Conservation (phyloP, 148 eudicot species). For the Amaranthus cruentus region DNA sequence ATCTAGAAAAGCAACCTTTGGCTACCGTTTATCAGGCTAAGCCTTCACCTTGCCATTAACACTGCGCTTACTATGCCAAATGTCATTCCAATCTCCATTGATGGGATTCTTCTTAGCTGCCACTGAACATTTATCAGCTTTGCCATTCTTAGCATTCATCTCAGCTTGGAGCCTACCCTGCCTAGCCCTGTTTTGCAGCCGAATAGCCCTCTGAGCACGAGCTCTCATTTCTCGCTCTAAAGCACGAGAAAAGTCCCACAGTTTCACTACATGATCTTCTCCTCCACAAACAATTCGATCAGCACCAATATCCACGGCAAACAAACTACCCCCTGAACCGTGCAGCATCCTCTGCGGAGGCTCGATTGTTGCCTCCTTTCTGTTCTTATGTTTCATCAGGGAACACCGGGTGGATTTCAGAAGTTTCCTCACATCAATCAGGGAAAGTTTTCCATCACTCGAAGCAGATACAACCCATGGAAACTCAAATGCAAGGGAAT, state of each 20-base stretch:
- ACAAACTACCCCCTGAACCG: conserved; percentile 68
- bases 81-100: conserved; percentile 53
- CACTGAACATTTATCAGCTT: conserved; percentile 58
- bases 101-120: conserved; percentile 70
- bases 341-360: conserved; percentile 97
- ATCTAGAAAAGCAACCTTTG: conserved; percentile 2
- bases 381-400: conserved; percentile 26
- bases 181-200: conserved; percentile 86
- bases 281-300: conserved; percentile 92
- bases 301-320: conserved; percentile 68
- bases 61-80: conserved; percentile 63
- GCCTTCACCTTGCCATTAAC: conserved; percentile 74
- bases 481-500: conserved; percentile 90
- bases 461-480: conserved; percentile 98
- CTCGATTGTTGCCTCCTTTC: conserved; percentile 39
- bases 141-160: conserved; percentile 50
- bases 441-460: conserved; percentile 72
- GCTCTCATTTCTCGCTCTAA: conserved; percentile 64
- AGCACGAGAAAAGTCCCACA: conserved; percentile 94
- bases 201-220: conserved; percentile 50
- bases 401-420: conserved; percentile 45
- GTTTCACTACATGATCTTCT: conserved; percentile 71
- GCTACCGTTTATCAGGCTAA: conserved; percentile 18
- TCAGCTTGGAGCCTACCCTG: conserved; percentile 67
- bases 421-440: conserved; percentile 81